Percentiles rank a stretch among this genome's conserved stretches.
Conservation (phyloP, 495 filamentous ascomycete genomes). For the Aspergillus wentii region DNA sequence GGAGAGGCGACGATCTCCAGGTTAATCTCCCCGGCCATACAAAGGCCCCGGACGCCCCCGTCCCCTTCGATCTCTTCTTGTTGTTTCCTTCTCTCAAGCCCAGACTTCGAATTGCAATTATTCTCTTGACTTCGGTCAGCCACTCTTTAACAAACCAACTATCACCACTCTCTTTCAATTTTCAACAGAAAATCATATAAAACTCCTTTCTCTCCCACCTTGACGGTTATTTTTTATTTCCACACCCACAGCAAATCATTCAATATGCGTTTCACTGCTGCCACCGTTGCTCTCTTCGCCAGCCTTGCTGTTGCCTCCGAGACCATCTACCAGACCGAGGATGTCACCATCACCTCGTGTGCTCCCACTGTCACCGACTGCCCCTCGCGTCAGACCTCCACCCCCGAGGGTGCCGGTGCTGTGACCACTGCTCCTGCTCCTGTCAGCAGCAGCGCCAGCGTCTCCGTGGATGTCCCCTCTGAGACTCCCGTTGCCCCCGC, state of each 20-base stretch:
- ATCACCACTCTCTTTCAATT: constrained; percentile 42
- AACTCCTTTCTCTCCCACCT: constrained; percentile 19
- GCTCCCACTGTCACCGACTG: constrained; percentile 55
- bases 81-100: constrained; percentile 30
- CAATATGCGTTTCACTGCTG: constrained; percentile 54
- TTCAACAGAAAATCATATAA: too few species aligned
- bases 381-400: constrained; percentile 29
- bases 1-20: constrained; percentile 36
- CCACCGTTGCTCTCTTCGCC: constrained; percentile 46
- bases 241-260: constrained; percentile 23
- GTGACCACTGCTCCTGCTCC: constrained; percentile 14
- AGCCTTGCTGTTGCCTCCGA: constrained; percentile 38
- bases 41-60: constrained; percentile 32
- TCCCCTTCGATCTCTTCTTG: constrained; percentile 14
- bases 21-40: constrained; percentile 43
- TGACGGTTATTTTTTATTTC: constrained; percentile 30
- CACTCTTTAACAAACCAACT: constrained; percentile 45
- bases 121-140: constrained; percentile 51
- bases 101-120: constrained; percentile 34
- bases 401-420: constrained; percentile 14
- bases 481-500: constrained; percentile 13
- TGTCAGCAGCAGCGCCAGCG: constrained; percentile 10
- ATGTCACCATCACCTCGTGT: constrained; percentile 57
- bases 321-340: constrained; percentile 51
- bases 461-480: constrained; percentile 12